A percentile compares a stretch with the other conserved stretches of the same genome.
Conservation (phyloP, 1,284 basidiomycete species). For the Pseudozyma sp. region DNA sequence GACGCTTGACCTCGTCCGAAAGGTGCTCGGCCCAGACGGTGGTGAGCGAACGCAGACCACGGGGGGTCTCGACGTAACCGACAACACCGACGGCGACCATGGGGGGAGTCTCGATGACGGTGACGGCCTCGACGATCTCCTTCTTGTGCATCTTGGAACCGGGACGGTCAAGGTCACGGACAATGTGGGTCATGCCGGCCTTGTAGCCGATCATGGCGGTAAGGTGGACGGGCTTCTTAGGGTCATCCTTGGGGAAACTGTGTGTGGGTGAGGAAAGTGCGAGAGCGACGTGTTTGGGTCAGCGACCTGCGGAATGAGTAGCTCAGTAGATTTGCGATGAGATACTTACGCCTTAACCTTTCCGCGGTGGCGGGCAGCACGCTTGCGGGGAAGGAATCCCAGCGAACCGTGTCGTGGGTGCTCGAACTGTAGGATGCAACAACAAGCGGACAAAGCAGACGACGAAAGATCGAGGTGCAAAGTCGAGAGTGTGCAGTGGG, state of each 20-base stretch:
- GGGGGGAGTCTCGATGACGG: constrained; percentile 95
- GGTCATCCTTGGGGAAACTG: constrained; percentile 82
- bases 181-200: constrained; percentile 99
- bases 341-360: constrained; percentile 64
- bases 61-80: constrained; percentile 99
- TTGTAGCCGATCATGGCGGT: constrained; percentile 99
- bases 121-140: constrained; percentile 98
- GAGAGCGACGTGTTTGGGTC: background rate
- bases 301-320: background rate
- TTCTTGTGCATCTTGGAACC: constrained; percentile 77
- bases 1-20: constrained; percentile 89
- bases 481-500: constrained; percentile 8
- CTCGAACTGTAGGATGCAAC: constrained; percentile 60
- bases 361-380: constrained; percentile 68
- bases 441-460: constrained; percentile 13
- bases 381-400: constrained; percentile 69
- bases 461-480: constrained; percentile 13
- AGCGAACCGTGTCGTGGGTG: constrained; percentile 68
- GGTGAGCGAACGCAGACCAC: constrained; percentile 88
- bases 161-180: constrained; percentile 98
- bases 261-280: background rate
- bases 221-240: constrained; percentile 98
- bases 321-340: no score
- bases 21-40: constrained; percentile 78
- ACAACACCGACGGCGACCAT: constrained; percentile 98